Conservation (phyloP, 2,329 filamentous ascomycete genomes). For the Gnomoniopsis sp. region DNA sequence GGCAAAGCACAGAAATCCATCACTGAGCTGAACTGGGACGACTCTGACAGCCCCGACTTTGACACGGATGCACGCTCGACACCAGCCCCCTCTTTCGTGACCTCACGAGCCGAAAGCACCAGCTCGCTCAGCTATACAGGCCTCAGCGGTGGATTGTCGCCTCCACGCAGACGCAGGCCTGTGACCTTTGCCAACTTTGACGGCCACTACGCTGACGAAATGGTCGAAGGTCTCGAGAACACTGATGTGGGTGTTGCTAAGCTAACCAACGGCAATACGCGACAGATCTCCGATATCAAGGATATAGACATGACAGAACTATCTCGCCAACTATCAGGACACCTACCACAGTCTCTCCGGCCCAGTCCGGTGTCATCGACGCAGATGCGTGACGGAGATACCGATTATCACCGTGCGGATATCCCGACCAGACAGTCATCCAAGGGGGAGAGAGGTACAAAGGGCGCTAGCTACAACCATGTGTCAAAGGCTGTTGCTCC, state of each 20-base stretch:
- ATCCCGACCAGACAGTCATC: conserved; percentile 10
- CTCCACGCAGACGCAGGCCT: conserved; percentile 7
- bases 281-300: background rate
- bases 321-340: background rate
- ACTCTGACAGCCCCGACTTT: conserved; percentile 2
- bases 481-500: background rate
- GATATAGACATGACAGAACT: conserved; percentile 2
- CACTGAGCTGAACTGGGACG: conserved; percentile 9
- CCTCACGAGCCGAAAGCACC: conserved; percentile 1
- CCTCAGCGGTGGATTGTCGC: conserved; percentile 9
- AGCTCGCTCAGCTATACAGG: conserved; percentile 9
- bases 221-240: background rate
- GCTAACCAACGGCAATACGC: background rate
- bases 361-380: background rate
- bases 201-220: background rate
- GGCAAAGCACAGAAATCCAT: conserved; percentile 7
- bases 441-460: background rate
- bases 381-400: background rate
- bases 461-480: background rate
- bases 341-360: background rate
- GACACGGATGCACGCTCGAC: conserved; percentile 1
- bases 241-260: background rate
- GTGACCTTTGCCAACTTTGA: background rate
- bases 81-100: background rate
- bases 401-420: background rate